phyloP scores from a whole-genome alignment of 2,329 filamentous ascomycete species.

The Talaromyces amestolkiae region DNA sequence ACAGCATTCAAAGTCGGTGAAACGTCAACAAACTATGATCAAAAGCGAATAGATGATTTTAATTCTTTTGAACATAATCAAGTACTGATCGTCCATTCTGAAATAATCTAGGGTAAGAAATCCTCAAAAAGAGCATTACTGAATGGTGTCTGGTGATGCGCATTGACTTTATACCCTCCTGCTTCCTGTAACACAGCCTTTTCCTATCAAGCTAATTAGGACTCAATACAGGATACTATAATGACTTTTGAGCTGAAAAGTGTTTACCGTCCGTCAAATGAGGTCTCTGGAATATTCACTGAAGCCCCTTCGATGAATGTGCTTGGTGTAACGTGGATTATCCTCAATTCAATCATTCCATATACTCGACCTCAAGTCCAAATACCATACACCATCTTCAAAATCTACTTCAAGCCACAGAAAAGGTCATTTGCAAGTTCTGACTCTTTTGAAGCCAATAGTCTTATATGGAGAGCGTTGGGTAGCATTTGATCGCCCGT shows the following conservation, averaged over 20 bases:
- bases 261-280: not conserved
- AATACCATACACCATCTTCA: not conserved
- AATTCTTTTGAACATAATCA: not conserved
- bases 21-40: not conserved
- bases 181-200: not conserved
- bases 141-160: not conserved
- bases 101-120: not conserved
- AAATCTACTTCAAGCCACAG: not conserved
- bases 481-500: not conserved
- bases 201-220: not conserved
- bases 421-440: not conserved
- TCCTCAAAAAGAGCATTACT: not conserved
- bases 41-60: not conserved
- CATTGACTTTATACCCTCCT: not conserved
- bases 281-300: not conserved
- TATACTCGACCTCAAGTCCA: not conserved
- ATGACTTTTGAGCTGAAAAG: not conserved
- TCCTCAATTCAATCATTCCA: not conserved
- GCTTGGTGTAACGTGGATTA: not conserved
- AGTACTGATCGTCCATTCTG: not conserved
- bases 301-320: not conserved
- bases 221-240: not conserved
- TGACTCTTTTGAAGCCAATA: not conserved
- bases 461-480: not conserved
- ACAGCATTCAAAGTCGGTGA: not conserved